Evolutionary conservation across 495 filamentous ascomycete genomes (phyloP).

Genomic region (Aspergillus hancockii): DNA sequence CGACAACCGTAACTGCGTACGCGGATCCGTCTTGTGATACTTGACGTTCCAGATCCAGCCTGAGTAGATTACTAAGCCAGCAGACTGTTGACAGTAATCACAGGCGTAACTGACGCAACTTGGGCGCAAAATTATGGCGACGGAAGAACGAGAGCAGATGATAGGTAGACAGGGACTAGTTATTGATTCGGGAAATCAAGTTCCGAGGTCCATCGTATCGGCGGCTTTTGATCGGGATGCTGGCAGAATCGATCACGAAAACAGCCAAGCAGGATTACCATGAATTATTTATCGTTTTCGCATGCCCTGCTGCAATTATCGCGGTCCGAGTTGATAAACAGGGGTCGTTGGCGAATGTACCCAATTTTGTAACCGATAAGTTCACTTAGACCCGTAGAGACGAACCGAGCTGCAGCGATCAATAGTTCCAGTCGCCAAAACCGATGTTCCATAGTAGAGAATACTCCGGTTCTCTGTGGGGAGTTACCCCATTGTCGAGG

Average conservation of each 20-base stretch:
- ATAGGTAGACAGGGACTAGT: not conserved
- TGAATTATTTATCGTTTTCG: not conserved
- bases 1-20: slow-evolving; percentile 2
- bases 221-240: slow-evolving; percentile 11
- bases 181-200: slow-evolving; percentile 8
- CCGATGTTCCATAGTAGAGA: not conserved
- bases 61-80: not conserved
- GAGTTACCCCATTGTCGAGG: slow-evolving; percentile 1
- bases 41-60: slow-evolving; percentile 1
- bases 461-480: not conserved
- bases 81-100: not conserved
- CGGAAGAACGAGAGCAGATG: not conserved
- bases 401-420: not conserved
- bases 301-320: slow-evolving; percentile 6
- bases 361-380: not conserved
- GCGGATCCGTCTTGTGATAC: not conserved
- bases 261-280: not conserved
- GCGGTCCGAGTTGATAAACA: not conserved
- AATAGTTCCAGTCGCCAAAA: not conserved
- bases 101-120: not conserved
- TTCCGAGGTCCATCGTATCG: slow-evolving; percentile 18
- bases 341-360: not conserved
- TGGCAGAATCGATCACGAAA: not conserved
- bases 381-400: not conserved
- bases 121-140: not conserved